These are phyloP conservation scores for Pseudozyma sp. DNA, from an alignment of 1,284 basidiomycete species.

Conservation along the genomic window DNA sequence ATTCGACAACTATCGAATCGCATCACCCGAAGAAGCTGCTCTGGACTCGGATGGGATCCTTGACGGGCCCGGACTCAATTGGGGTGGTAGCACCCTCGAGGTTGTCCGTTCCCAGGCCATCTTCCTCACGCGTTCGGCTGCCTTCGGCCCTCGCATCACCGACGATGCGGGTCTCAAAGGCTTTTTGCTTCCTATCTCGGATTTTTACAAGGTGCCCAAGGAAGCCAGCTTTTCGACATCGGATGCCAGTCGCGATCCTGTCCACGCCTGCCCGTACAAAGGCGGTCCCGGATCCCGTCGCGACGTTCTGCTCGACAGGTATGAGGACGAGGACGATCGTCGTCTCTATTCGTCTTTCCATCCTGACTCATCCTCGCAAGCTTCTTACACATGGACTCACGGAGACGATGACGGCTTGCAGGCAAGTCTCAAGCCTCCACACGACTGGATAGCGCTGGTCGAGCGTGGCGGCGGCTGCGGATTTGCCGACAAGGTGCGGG, in stretches of 20 bases:
- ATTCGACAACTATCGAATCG: constrained; percentile 18
- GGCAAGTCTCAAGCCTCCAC: constrained; percentile 37
- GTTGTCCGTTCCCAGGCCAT: constrained; percentile 61
- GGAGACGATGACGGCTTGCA: constrained; percentile 4
- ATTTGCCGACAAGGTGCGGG: constrained; percentile 64
- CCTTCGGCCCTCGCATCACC: constrained; percentile 61
- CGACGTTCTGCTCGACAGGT: constrained; percentile 14
- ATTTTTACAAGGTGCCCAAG: constrained; percentile 53
- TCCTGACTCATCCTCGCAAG: constrained; percentile 16
- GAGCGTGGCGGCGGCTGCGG: constrained; percentile 63
- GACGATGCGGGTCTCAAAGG: constrained; percentile 57
- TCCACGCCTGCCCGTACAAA: constrained; percentile 55
- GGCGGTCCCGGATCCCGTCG: constrained; percentile 49
- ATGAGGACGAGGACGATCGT: constrained; percentile 45
- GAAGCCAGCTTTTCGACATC: constrained; percentile 19
- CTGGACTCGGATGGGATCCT: constrained; percentile 41
- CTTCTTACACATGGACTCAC: constrained; percentile 27
- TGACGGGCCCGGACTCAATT: constrained; percentile 48
- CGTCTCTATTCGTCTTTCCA: constrained; percentile 32
- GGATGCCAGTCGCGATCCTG: constrained; percentile 19
- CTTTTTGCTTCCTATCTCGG: constrained; percentile 55
- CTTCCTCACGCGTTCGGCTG: constrained; percentile 64
- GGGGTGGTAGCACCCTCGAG: constrained; percentile 60
- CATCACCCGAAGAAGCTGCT: not conserved
- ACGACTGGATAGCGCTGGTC: constrained; percentile 66